phyloP scores from a whole-genome alignment of 2,329 filamentous ascomycete genomes.

The Alternaria atra region DNA sequence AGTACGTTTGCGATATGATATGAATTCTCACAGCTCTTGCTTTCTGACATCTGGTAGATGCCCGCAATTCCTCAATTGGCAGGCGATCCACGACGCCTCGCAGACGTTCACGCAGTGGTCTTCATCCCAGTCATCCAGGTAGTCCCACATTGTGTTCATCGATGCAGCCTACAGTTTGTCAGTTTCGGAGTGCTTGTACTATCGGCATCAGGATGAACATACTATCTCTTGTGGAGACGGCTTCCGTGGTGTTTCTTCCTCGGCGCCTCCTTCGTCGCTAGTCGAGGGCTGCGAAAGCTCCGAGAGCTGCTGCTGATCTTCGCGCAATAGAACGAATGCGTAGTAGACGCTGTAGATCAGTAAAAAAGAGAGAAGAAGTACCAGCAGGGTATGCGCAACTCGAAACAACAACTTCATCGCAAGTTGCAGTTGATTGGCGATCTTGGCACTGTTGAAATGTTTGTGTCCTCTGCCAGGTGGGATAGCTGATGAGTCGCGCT shows the following conservation, averaged over 20 bases:
- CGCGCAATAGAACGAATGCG: constrained; percentile 8
- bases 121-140: constrained; percentile 24
- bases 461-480: background rate
- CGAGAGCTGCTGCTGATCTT: constrained; percentile 5
- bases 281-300: background rate
- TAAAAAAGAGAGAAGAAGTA: constrained; percentile 6
- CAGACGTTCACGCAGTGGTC: constrained; percentile 26
- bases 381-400: constrained; percentile 11
- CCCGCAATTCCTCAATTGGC: constrained; percentile 21
- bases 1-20: background rate
- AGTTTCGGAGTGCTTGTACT: background rate
- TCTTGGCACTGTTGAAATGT: background rate
- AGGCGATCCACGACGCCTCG: constrained; percentile 26
- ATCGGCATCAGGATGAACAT: background rate
- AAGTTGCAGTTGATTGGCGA: background rate
- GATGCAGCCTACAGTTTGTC: constrained; percentile 18
- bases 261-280: background rate
- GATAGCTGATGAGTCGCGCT: background rate
- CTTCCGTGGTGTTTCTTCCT: constrained; percentile 3
- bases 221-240: background rate
- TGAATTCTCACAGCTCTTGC: constrained; percentile 15
- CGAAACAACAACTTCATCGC: constrained; percentile 12
- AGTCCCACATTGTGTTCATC: constrained; percentile 29
- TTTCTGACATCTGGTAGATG: constrained; percentile 19
- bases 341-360: constrained; percentile 15